Percentiles rank a stretch among this genome's conserved stretches.
These are phyloP conservation scores for Leccinum angustisporum DNA, from an alignment of 1,284 basidiomycete species.

Conservation along the genomic window DNA sequence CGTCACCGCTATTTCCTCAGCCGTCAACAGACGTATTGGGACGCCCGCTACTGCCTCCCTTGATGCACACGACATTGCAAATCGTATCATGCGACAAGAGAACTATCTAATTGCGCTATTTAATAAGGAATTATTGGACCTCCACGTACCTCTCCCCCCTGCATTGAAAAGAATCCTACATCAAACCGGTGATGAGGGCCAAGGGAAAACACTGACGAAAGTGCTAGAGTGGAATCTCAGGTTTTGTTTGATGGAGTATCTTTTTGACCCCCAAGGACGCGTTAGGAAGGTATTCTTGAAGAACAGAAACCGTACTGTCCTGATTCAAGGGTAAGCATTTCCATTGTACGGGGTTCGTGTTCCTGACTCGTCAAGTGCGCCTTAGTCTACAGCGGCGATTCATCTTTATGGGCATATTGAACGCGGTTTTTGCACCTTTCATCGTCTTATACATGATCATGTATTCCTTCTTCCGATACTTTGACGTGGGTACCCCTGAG, in stretches of 20 bases:
- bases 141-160: conserved; percentile 77
- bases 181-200: conserved; percentile 51
- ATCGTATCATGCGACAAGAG: conserved; percentile 95
- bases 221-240: conserved; percentile 96
- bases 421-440: conserved; percentile 94
- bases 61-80: conserved; percentile 96
- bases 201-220: conserved; percentile 78
- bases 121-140: conserved; percentile 93
- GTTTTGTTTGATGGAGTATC: conserved; percentile 91
- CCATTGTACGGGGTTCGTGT: background rate
- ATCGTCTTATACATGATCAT: conserved; percentile 96
- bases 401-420: conserved; percentile 94
- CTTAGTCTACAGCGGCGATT: conserved; percentile 80
- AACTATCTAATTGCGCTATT: conserved; percentile 98
- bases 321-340: conserved; percentile 79
- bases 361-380: background rate
- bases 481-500: conserved; percentile 65
- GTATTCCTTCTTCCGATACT: conserved; percentile 99
- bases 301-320: conserved; percentile 70
- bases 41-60: conserved; percentile 66
- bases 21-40: conserved; percentile 46
- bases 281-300: conserved; percentile 91
- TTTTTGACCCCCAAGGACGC: conserved; percentile 86
- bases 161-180: conserved; percentile 50
- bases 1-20: conserved; percentile 79